Evolutionary conservation across 208 protist species (phyloP).

Genomic region (Trypanosomatidae sp.): DNA sequence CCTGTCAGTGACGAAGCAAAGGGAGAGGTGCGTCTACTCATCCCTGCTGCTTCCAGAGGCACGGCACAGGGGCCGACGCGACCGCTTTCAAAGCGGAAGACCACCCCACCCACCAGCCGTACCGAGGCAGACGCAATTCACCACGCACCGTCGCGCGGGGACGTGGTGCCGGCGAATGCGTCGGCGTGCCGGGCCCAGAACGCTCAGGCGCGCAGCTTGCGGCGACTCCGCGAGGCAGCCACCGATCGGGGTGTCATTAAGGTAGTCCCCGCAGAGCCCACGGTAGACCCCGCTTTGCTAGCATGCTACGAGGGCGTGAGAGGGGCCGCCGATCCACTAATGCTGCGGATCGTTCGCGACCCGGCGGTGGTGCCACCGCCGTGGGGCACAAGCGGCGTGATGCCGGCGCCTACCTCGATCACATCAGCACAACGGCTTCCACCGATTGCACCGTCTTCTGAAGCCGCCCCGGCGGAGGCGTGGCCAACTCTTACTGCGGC

Average conservation of each 20-base stretch:
- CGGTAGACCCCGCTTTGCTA: conserved; percentile 28
- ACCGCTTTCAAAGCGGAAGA: neutral
- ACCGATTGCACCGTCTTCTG: neutral
- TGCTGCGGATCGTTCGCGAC: conserved; percentile 54
- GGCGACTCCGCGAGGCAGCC: conserved; percentile 2
- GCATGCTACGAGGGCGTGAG: conserved; percentile 48
- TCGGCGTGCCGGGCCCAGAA: neutral
- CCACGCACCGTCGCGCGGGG: neutral
- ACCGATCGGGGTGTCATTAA: neutral
- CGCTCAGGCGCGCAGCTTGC: conserved; percentile 1
- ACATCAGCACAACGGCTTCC: neutral
- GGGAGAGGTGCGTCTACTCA: neutral
- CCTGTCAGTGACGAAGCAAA: neutral
- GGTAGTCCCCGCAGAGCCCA: conserved; percentile 4
- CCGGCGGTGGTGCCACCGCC: conserved; percentile 7
- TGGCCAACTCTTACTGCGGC: conserved; percentile 21
- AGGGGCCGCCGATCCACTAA: conserved; percentile 39
- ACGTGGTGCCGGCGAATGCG: neutral
- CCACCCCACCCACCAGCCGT: neutral
- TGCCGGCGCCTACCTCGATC: neutral
- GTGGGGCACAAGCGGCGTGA: neutral
- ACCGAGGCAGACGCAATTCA: neutral
- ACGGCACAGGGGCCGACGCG: neutral
- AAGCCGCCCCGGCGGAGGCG: conserved; percentile 6
- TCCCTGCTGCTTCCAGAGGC: neutral